Conservation (phyloP, 202 grass and related monocot genomes). For the Schoenoplectus tabernaemontani region DNA sequence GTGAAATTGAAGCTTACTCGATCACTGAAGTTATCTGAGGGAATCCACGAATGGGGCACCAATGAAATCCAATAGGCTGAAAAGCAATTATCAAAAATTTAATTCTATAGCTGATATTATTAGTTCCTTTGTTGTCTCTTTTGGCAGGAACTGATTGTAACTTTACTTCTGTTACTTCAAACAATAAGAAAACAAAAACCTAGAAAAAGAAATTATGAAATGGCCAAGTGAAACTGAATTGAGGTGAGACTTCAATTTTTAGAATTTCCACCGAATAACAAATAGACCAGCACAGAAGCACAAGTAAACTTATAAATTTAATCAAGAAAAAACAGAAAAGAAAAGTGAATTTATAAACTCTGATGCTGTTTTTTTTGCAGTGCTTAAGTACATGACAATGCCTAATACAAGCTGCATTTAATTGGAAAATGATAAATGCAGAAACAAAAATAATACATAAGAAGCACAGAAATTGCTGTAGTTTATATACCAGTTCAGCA, state of each 20-base stretch:
- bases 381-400: neutral
- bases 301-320: neutral
- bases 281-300: neutral
- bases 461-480: slow-evolving; percentile 5
- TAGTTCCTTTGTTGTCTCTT: neutral
- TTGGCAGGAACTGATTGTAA: neutral
- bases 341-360: neutral
- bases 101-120: slow-evolving; percentile 1
- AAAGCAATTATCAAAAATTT: slow-evolving; percentile 16
- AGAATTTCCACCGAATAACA: neutral
- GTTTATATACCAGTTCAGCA: slow-evolving; percentile 63
- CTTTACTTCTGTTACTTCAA: neutral
- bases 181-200: neutral
- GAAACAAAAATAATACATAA: slow-evolving; percentile 4
- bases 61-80: slow-evolving; percentile 48
- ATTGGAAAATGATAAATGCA: neutral
- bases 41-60: slow-evolving; percentile 39
- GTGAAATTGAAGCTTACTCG: slow-evolving; percentile 31
- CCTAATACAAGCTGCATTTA: neutral
- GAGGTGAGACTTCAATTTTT: neutral
- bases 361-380: neutral
- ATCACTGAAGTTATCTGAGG: slow-evolving; percentile 35
- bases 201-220: neutral
- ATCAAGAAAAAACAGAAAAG: neutral
- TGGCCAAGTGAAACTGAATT: neutral